phyloP scores from a whole-genome alignment of 2,329 filamentous ascomycete species.

The Xenosphaeropsis pyriputrescens region DNA sequence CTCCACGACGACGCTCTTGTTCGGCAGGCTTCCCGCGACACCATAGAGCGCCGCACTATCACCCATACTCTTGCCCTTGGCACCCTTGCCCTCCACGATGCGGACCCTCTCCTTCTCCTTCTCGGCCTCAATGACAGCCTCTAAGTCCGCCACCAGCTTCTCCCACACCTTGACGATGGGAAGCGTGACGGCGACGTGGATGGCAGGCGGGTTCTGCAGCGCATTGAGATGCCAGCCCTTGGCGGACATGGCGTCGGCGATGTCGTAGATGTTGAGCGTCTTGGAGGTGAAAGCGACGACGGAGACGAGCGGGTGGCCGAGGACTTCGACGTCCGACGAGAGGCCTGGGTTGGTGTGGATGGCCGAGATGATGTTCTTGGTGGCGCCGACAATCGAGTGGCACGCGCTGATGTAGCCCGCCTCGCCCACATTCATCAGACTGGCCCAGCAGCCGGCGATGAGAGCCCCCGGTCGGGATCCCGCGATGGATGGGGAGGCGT shows the following conservation, averaged over 20 bases:
- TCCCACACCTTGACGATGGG: conserved; percentile 75
- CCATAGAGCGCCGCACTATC: conserved; percentile 86
- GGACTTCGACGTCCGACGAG: conserved; percentile 56
- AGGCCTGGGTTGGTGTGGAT: conserved; percentile 58
- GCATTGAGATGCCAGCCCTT: conserved; percentile 95
- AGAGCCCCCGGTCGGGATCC: conserved; percentile 85
- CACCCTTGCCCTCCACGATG: conserved; percentile 51
- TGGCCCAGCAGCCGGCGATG: conserved; percentile 93
- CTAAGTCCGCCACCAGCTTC: conserved; percentile 58
- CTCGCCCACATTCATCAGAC: conserved; percentile 78
- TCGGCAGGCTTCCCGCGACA: conserved; percentile 84
- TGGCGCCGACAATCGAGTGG: conserved; percentile 71
- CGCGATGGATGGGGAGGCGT: conserved; percentile 83
- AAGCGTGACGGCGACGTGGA: conserved; percentile 87
- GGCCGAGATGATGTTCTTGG: conserved; percentile 67
- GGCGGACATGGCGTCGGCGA: conserved; percentile 73
- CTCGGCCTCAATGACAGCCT: conserved; percentile 53
- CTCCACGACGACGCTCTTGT: conserved; percentile 89
- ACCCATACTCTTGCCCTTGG: conserved; percentile 52
- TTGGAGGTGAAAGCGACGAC: conserved; percentile 80
- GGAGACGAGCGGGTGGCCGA: conserved; percentile 77
- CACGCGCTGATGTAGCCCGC: conserved; percentile 78
- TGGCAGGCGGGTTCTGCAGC: conserved; percentile 77
- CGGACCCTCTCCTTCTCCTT: conserved; percentile 68
- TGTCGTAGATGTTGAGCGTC: conserved; percentile 83